Conservation (phyloP, 139 green algal species). For the Yamagishiella unicocca region DNA sequence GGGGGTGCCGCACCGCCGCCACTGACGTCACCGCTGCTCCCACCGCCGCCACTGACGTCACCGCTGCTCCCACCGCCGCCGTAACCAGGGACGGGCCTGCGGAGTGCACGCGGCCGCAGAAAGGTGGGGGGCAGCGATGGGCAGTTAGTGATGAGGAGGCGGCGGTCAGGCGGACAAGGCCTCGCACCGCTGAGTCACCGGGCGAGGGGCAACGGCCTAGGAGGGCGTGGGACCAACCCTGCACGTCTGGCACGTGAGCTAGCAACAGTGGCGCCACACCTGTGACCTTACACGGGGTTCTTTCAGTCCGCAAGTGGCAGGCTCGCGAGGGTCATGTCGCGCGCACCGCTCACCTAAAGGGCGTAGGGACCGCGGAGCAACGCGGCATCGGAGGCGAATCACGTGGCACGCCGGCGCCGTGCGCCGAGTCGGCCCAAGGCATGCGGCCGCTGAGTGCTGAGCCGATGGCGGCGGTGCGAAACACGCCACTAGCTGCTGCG, state of each 20-base stretch:
- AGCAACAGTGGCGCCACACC: no score
- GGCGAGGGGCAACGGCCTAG: no score
- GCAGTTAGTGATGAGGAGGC: no score
- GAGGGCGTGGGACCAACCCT: no score
- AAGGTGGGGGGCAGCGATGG: background rate
- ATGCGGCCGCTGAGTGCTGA: background rate
- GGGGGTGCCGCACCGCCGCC: background rate
- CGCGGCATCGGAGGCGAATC: conserved; percentile 23
- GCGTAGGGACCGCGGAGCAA: background rate
- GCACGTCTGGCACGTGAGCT: no score
- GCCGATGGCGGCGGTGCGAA: background rate
- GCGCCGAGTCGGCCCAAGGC: background rate
- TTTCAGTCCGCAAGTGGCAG: background rate
- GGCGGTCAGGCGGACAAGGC: no score
- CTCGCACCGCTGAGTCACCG: no score
- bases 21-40: background rate
- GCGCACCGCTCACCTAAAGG: conserved; percentile 14
- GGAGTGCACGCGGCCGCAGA: background rate
- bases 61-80: background rate
- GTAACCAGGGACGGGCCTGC: background rate
- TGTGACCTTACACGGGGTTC: background rate
- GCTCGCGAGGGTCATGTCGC: background rate
- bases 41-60: background rate
- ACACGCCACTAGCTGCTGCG: background rate
- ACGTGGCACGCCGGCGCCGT: background rate